Percentiles rank a stretch among this genome's conserved stretches.
These are phyloP conservation scores for Magnusiomyces magnusii DNA, from an alignment of 1,139 yeast species.

Conservation along the genomic window DNA sequence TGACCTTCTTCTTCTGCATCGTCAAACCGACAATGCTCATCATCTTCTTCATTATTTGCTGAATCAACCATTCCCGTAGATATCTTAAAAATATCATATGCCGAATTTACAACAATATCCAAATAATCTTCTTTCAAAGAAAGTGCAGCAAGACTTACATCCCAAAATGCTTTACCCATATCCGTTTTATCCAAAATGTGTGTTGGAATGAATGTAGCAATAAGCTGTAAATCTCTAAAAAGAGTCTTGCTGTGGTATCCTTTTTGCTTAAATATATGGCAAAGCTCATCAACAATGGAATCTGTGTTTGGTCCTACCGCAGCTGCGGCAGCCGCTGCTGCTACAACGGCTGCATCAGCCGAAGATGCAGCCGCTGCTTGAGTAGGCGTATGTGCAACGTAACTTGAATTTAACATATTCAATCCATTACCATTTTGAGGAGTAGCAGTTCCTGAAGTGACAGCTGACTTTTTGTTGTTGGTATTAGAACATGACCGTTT, in stretches of 20 bases:
- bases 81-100: conserved; percentile 31
- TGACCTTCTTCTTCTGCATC: not conserved
- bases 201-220: conserved; percentile 34
- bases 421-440: conserved; percentile 2
- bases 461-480: not conserved
- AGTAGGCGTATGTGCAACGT: not conserved
- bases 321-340: conserved; percentile 1
- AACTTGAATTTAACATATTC: not conserved
- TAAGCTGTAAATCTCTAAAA: conserved; percentile 33
- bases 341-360: not conserved
- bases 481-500: not conserved
- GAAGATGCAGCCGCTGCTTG: not conserved
- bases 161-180: conserved; percentile 35
- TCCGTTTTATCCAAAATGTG: conserved; percentile 30
- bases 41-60: not conserved
- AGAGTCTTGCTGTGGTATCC: conserved; percentile 22
- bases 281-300: conserved; percentile 31
- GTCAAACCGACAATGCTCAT: not conserved
- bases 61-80: conserved; percentile 25
- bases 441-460: not conserved
- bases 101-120: conserved; percentile 28
- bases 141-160: conserved; percentile 34
- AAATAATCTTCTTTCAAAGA: conserved; percentile 32
- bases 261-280: conserved; percentile 21
- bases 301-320: conserved; percentile 27